Base-by-base conservation (phyloP, 805 yeast genomes). In the Teunomyces funiuensis region DNA sequence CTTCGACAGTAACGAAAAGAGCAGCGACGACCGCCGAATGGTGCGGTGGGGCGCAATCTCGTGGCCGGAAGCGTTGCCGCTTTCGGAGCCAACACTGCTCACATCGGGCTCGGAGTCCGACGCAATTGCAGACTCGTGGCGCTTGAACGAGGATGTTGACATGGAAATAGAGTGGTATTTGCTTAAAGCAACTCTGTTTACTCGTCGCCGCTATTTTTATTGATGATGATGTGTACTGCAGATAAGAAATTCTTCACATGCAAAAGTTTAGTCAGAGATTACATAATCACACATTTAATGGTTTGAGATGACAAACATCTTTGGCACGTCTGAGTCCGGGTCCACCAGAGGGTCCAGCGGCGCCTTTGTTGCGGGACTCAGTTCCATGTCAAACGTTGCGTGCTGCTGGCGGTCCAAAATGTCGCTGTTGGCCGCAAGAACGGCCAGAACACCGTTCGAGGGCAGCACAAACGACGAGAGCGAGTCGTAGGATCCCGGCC, bases 11-110 rank as follows among this genome's bases (percentile, higher is more conserved):
- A 80, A 63, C 28, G 74, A 68, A 47, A 73, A 57, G 62, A 78
- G 43, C 51, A 84, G 79, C 13, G 83, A 71, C 44, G 79, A 75
- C 51, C 82, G 66, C 53, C 80, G 66, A 18, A 74, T 53, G 10
- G 71, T 60, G 36, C 49, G n/a, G 23, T 10, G 13, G 16, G 18
- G 11, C 6, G 22, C 19, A 25, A 31, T 31, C 22, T 31, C 34
- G 23, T 31, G 34, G n/a, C 15, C 34, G 10, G 34, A 5, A 8
- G 10, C 23, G 17, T 6, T 10, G 18, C 23, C 25, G 34, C n/a
- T n/a, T n/a, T n/a, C n/a, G n/a, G 37, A 29, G 22, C 46, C 63
- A 18, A 51, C 14, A 16, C 15, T 5, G 11, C 17, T 13, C 14
- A 16, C 57, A 42, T 64, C 69, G 37, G 58, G 50, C 26, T 66